Conservation (phyloP, 2,329 filamentous ascomycete species). For the Hymenoscyphus scutula region DNA sequence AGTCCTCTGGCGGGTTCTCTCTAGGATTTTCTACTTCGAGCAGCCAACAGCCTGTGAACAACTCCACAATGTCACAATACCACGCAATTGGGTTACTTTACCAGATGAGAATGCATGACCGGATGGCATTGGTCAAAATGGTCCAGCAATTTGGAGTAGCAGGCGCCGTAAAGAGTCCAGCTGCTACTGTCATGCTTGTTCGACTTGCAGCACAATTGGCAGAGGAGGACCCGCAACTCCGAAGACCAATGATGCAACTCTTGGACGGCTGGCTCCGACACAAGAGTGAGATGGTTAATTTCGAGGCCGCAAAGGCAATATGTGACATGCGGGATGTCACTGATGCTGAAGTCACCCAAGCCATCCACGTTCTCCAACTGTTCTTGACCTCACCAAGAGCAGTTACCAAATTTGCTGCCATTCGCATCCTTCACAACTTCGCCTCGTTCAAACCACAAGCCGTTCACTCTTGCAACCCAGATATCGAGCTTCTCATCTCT, state of each 20-base stretch:
- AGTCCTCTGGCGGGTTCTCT: constrained; percentile 86
- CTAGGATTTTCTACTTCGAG: constrained; percentile 85
- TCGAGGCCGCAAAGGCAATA: constrained; percentile 97
- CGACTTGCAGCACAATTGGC: constrained; percentile 89
- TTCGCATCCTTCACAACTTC: constrained; percentile 93
- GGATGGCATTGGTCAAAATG: constrained; percentile 99
- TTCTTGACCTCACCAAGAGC: constrained; percentile 95
- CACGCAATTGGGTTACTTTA: constrained; percentile 96
- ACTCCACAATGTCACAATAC: constrained; percentile 97
- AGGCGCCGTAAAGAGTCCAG: constrained; percentile 91
- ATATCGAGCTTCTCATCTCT: constrained; percentile 94
- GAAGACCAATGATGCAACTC: constrained; percentile 95
- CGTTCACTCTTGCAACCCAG: constrained; percentile 90
- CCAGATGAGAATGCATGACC: constrained; percentile 95
- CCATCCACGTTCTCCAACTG: constrained; percentile 90
- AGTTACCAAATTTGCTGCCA: constrained; percentile 95
- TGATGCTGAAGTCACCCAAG: constrained; percentile 86
- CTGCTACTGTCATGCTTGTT: constrained; percentile 88
- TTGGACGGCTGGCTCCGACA: constrained; percentile 95
- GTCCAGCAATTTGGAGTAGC: constrained; percentile 96
- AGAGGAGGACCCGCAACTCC: constrained; percentile 83
- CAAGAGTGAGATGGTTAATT: constrained; percentile 99
- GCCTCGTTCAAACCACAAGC: constrained; percentile 94
- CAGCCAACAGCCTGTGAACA: constrained; percentile 74
- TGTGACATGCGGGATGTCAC: constrained; percentile 92